Base-by-base conservation (phyloP, 306 rosid species). In the Prunus davidiana region DNA sequence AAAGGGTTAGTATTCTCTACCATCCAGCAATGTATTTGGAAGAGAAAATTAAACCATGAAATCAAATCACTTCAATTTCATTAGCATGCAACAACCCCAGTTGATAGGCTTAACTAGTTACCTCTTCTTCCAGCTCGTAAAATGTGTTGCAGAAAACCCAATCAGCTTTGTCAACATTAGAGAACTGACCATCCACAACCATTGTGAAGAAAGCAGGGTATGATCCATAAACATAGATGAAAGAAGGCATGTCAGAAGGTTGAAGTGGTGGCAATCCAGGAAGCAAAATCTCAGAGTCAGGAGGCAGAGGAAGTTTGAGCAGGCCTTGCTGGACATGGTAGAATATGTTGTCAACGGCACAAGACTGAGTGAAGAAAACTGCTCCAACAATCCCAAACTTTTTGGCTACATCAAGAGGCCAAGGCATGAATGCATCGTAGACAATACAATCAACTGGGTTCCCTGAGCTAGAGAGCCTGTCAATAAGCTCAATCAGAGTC, bases 381-480 rank as follows among this genome's bases (percentile, higher is more conserved):
- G 67, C 85, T 2, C 85, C 81, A 60, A 56, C 30, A 1, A 88
- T 30, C 41, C 80, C 84, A 58, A 75, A 64, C 34, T 50, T 61
- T 61, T 79, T 83, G 15, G 88, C 86, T 55, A 88, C 88, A 1
- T 86, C 88, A 0, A 86, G 66, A 15, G 62, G 64, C 92, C 92
- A 88, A 56, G 82, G 69, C 4, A 82, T 3, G 38, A 82, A 69
- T 16, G 87, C 12, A 74, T 87, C 84, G 72, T 87, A 88, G 10
- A 87, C 62, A 32, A 84, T 14, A 41, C 84, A 77, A 58, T 85
- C 82, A 55, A 82, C 79, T 8, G 9, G 71, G 45, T 66, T 1
- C 4, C 78, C 75, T 47, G 61, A 49, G 16, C 6, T 27, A 0
- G 3, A 51, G 24, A 77, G 83, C 41, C 68, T 86, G 4, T 58